Base-by-base conservation (phyloP, 768 basidiomycete genomes). In the Kwoniella europaea region DNA sequence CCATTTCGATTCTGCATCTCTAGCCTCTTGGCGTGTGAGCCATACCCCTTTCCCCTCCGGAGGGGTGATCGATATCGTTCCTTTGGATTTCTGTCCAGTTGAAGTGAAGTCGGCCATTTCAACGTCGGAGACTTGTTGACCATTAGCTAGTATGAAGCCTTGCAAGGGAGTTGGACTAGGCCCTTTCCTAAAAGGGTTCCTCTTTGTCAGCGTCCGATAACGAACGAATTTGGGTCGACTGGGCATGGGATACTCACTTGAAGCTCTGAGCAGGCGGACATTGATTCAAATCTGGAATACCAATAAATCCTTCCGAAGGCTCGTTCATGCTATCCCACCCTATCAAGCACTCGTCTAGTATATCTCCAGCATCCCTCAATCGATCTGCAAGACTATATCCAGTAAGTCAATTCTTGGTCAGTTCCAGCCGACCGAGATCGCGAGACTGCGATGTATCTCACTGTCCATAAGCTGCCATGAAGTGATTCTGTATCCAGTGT, bases 251-350 rank as follows among this genome's bases (percentile, higher is more conserved):
- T 1, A 65, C 76, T 65, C 54, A 82, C 81, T 74, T 76, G 71
- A 83, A 79, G 88, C 89, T 12, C 78, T 94, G 92, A 43, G 87
- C 84, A 16, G 84, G 84, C 0, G 93, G 91, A 55, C 90, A 89
- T 13, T 81, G 70, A 62, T 86, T 87, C 35, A 99, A 85, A 80
- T 96, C 89, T 0, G 86, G 85, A 83, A 91, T 91, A 2, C 87
- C 88, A 44, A 89, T 87, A 52, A 92, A 86, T 0, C 97, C 97
- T 74, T 95, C 92, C 46, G 89, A 89, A 0, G 97, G 96, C 82
- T 99, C 97, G 82, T 99, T 98, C 83, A 98, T 85, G 75, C 90
- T 91, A 81, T 99, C 97, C 97, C 96, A 98, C 0, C 97, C 97
- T 59, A 98, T 90, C 12, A 99, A 88, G 74, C 93, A 94, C 52